phyloP scores from a whole-genome alignment of 192 early-diverging fungal genomes.

The Coemansia sp. region DNA sequence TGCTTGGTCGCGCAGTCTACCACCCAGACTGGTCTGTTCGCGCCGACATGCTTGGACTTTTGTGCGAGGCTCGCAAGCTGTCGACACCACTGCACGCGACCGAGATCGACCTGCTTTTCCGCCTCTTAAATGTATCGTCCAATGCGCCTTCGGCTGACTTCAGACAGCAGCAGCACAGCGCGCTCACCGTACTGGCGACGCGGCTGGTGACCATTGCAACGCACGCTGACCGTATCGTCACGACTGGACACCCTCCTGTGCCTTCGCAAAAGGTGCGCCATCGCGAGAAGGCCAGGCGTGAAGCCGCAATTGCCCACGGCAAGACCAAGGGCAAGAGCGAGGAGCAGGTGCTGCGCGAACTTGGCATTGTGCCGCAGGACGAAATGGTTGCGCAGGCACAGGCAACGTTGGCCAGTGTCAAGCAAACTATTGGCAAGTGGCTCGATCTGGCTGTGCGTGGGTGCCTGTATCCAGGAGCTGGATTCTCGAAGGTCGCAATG shows the following conservation, averaged over 20 bases:
- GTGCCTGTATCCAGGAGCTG: conserved; percentile 52
- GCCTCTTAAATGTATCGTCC: conserved; percentile 68
- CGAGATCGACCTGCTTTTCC: conserved; percentile 67
- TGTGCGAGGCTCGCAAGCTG: conserved; percentile 77
- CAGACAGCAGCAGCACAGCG: conserved; percentile 69
- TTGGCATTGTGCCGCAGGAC: conserved; percentile 32
- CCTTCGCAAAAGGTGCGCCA: conserved; percentile 48
- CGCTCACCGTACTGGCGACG: conserved; percentile 61
- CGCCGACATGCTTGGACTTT: conserved; percentile 73
- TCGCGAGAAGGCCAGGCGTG: conserved; percentile 34
- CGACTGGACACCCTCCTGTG: conserved; percentile 37
- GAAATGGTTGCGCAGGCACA: conserved; percentile 38
- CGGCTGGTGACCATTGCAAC: conserved; percentile 55
- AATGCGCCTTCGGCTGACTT: conserved; percentile 78
- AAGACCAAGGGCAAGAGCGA: conserved; percentile 25
- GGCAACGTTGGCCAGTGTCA: conserved; percentile 9
- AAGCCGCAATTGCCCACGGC: conserved; percentile 25
- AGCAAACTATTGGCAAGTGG: conserved; percentile 34
- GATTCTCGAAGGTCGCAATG: conserved; percentile 50
- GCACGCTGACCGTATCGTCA: conserved; percentile 39
- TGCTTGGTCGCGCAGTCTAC: conserved; percentile 64
- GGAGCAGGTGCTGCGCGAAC: conserved; percentile 36
- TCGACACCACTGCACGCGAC: conserved; percentile 59
- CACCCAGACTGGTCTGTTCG: conserved; percentile 74
- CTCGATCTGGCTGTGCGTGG: conserved; percentile 47